Evolutionary conservation across 176 grass and related monocot genomes (phyloP).

Genomic region (Tillandsia leiboldiana): DNA sequence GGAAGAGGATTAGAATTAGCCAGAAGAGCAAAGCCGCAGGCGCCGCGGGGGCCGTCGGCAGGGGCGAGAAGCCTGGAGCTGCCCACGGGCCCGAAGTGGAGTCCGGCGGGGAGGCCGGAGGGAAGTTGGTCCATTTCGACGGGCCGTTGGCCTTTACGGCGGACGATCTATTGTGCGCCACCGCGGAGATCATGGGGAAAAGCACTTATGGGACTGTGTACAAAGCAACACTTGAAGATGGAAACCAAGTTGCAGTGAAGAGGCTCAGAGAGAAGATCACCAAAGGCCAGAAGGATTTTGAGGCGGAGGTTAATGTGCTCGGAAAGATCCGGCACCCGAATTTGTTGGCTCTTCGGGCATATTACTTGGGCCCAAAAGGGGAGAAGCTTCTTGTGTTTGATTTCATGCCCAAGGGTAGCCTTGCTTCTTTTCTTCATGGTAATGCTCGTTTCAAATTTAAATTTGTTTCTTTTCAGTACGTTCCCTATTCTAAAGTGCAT

Average conservation of each 20-base stretch:
- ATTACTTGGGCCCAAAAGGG: constrained; percentile 63
- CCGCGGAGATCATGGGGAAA: constrained; percentile 61
- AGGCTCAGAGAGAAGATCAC: constrained; percentile 70
- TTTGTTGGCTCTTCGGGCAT: constrained; percentile 39
- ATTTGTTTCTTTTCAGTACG: constrained; percentile 3
- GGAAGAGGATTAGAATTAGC: constrained; percentile 12
- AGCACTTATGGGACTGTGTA: constrained; percentile 70
- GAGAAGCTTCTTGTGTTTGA: constrained; percentile 75
- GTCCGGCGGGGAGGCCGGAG: constrained; percentile 47
- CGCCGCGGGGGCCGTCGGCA: neutral
- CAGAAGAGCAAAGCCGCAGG: constrained; percentile 18
- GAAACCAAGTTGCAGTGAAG: constrained; percentile 59
- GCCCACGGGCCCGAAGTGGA: constrained; percentile 18
- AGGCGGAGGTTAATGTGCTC: constrained; percentile 39
- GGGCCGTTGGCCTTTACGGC: constrained; percentile 60
- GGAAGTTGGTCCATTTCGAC: constrained; percentile 70
- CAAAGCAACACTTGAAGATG: constrained; percentile 61
- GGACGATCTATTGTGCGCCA: constrained; percentile 64
- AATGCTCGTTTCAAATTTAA: neutral
- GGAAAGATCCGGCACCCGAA: constrained; percentile 46
- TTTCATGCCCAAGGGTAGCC: constrained; percentile 55
- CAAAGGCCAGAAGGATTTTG: constrained; percentile 62
- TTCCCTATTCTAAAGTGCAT: neutral
- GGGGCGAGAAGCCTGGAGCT: constrained; percentile 32
- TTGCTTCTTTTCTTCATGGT: constrained; percentile 53